Evolutionary conservation across 768 basidiomycete genomes (phyloP), one percentile per base, ranked within the genome.

Genomic region (Infundibulicybe gibba): DNA sequence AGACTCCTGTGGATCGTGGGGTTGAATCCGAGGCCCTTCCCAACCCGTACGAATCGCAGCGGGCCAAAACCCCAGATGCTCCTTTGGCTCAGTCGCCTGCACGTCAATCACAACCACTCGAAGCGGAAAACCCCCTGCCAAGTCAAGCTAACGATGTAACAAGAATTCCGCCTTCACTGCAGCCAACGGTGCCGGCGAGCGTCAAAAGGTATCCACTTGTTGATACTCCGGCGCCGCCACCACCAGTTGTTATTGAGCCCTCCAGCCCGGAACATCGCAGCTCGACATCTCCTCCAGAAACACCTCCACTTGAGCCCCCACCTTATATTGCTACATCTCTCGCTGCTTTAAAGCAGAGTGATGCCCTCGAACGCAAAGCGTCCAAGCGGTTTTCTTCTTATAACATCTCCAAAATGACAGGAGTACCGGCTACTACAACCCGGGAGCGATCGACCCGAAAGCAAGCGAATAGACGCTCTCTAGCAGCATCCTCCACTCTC

Each of bases 361-460:
- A 94, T 54, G 77, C 83, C 1, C 77, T 98, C 33, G 91, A 94
- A 56, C 81, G 95, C 16, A 77, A 95, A 40, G 95, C 95, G 14
- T 94, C 90, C 16, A 97, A 97, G 61, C 88, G 97, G 0, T 98
- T 94, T 68, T 97, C 94, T 37, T 85, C 85, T 1, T 98, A 95
- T 62, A 90, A 94, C 53, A 88, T 97, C 57, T 84, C 87, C 40
- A 94, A 94, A 69, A 94, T 98, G 86, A 85, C 91, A 3, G 83
- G 85, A 13, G 8, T 8, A 25, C 25, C 25, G 25, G 70, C 64
- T 19, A 63, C 75, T 15, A 62, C 67, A 19, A 60, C 61, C 19
- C 68, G 80, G 39, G 77, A 78, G 58, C 68, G 80, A 19, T 74
- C 80, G 13, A 42, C 76, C 44, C 71, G 74, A 20, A 62, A 64